Conservation (phyloP, 306 rosid species). For the Cicer bijugum region DNA sequence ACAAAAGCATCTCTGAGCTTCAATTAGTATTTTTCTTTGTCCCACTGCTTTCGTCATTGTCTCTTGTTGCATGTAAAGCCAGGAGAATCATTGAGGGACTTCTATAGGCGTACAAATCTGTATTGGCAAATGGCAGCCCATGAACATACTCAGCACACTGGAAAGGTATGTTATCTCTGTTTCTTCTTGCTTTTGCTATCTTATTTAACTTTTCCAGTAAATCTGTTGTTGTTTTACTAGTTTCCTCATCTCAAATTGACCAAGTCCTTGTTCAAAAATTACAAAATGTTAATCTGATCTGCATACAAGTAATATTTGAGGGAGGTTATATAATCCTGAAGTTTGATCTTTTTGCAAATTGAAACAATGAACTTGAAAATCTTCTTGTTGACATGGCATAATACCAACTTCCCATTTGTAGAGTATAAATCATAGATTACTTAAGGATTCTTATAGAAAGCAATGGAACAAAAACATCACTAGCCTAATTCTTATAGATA, state of each 20-base stretch:
- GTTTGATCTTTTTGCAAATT: conserved; percentile 1
- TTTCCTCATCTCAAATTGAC: background rate
- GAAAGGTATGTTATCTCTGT: conserved; percentile 62
- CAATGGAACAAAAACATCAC: background rate
- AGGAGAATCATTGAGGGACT: conserved; percentile 87
- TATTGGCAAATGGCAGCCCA: conserved; percentile 99
- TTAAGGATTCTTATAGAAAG: background rate
- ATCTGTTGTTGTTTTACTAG: background rate
- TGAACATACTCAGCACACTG: conserved; percentile 98
- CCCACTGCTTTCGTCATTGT: conserved; percentile 40
- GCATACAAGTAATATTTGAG: background rate
- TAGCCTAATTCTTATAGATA: no score
- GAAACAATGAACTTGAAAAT: background rate
- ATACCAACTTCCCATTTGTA: background rate
- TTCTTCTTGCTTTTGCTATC: background rate
- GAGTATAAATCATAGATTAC: background rate
- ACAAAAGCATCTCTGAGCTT: conserved; percentile 21
- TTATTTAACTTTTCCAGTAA: background rate
- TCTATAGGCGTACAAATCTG: conserved; percentile 86
- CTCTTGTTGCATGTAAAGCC: conserved; percentile 58
- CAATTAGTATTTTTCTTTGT: conserved; percentile 34
- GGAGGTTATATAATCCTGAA: background rate
- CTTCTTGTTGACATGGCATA: background rate
- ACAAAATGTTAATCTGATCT: background rate
- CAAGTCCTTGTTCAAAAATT: background rate